Evolutionary conservation across 495 filamentous ascomycete species (phyloP).

Genomic region (Xylaria venustula): DNA sequence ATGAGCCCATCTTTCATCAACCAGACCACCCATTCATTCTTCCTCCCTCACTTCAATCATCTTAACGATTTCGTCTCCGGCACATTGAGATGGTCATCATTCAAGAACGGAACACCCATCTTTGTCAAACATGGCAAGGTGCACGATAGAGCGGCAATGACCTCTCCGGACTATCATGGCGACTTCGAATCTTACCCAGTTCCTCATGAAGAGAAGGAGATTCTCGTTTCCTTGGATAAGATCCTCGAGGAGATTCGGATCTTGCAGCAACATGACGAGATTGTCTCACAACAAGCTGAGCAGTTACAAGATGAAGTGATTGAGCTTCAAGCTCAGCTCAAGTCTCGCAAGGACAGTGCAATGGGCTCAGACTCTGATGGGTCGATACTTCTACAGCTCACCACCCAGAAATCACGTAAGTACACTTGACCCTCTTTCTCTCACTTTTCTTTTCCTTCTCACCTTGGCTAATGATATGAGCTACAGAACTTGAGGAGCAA

Average conservation of each 20-base stretch:
- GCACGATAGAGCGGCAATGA: constrained; percentile 28
- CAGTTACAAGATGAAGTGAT: constrained; percentile 46
- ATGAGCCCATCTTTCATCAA: constrained; percentile 21
- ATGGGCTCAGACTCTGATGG: constrained; percentile 47
- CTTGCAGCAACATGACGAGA: constrained; percentile 49
- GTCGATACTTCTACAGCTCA: constrained; percentile 36
- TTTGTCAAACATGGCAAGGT: constrained; percentile 43
- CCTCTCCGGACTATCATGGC: constrained; percentile 31
- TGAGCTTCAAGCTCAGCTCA: constrained; percentile 41
- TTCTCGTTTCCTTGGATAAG: constrained; percentile 55
- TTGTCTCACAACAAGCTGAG: constrained; percentile 47
- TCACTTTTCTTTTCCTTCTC: too few species aligned
- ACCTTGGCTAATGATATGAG: background rate
- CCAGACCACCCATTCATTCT: constrained; percentile 45
- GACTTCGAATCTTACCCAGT: constrained; percentile 39
- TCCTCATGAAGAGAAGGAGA: constrained; percentile 47
- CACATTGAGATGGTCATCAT: constrained; percentile 40
- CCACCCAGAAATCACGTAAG: constrained; percentile 29
- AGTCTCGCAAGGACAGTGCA: constrained; percentile 42
- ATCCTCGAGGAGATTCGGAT: constrained; percentile 51
- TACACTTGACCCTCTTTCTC: too few species aligned
- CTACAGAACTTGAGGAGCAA: constrained; percentile 40
- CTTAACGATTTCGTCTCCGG: constrained; percentile 48
- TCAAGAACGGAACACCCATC: constrained; percentile 46
- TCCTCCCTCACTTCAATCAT: constrained; percentile 43